Conservation (phyloP, 1,139 yeast species). For the Pichia kudriavzevii region DNA sequence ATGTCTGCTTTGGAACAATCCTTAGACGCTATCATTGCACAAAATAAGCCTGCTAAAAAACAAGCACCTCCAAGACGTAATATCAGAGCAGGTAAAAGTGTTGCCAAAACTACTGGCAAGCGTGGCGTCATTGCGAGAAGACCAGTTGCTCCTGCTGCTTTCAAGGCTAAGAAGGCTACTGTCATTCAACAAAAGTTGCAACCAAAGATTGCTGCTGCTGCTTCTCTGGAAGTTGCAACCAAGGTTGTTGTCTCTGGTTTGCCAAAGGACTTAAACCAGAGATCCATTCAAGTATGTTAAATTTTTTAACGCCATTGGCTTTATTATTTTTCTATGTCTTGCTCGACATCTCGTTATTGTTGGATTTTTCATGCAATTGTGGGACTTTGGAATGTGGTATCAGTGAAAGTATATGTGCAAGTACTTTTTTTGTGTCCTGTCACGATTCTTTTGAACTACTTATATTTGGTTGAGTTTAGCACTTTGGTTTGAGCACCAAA, state of each 20-base stretch:
- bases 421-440: too few relatives aligned
- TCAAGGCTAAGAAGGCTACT: conserved; percentile 29
- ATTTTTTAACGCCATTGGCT: not conserved
- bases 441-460: too few relatives aligned
- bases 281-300: conserved; percentile 74
- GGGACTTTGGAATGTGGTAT: too few relatives aligned
- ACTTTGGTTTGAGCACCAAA: too few relatives aligned
- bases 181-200: too few relatives aligned
- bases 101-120: conserved; percentile 12
- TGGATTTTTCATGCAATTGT: too few relatives aligned
- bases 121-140: conserved; percentile 11
- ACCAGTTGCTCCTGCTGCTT: conserved; percentile 14
- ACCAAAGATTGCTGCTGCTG: conserved; percentile 14
- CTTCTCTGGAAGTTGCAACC: conserved; percentile 49
- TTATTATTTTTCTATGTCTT: conserved; percentile 2
- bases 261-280: conserved; percentile 73
- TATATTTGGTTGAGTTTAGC: too few relatives aligned
- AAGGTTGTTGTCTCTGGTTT: conserved; percentile 71
- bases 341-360: not conserved
- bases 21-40: conserved; percentile 85
- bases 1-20: conserved; percentile 85
- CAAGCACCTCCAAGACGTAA: conserved; percentile 24
- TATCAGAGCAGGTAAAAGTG: conserved; percentile 25
- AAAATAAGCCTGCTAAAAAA: conserved; percentile 29
- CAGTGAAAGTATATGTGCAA: too few relatives aligned